These are phyloP conservation scores for Basipetospora chlamydospora DNA, from an alignment of 2,329 filamentous ascomycete genomes.

Conservation along the genomic window DNA sequence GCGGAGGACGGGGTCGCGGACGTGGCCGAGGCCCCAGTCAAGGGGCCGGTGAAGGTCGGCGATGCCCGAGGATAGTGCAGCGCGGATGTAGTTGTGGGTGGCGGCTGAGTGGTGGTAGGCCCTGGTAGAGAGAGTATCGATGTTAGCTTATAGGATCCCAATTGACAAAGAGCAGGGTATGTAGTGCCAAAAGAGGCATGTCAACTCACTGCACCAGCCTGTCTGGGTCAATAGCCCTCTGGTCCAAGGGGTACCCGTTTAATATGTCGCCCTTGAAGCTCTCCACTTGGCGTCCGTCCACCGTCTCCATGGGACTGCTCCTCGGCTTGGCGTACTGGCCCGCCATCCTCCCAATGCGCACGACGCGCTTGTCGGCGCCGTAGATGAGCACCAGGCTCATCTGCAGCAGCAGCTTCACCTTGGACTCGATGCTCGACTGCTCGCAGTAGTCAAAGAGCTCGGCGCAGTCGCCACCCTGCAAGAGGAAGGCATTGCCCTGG, in stretches of 20 bases:
- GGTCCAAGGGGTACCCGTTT: conserved; percentile 69
- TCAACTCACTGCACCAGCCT: conserved; percentile 59
- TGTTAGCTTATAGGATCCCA: conserved; percentile 8
- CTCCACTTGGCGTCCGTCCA: conserved; percentile 67
- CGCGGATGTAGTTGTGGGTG: conserved; percentile 84
- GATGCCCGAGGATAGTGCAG: conserved; percentile 71
- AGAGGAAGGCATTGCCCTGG: conserved; percentile 75
- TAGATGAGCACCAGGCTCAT: conserved; percentile 95
- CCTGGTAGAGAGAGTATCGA: conserved; percentile 20
- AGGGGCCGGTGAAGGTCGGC: conserved; percentile 87
- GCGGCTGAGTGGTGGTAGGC: conserved; percentile 94
- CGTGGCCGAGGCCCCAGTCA: conserved; percentile 89
- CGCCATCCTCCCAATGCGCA: conserved; percentile 89
- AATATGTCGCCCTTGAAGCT: conserved; percentile 93
- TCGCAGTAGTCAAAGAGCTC: conserved; percentile 96
- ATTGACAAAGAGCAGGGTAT: no score
- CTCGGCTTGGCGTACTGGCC: conserved; percentile 96
- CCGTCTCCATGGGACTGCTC: conserved; percentile 71
- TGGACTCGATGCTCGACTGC: conserved; percentile 77
- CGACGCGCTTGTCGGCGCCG: conserved; percentile 67
- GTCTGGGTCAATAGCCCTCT: conserved; percentile 66
- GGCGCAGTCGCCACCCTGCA: conserved; percentile 94
- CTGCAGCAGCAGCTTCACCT: conserved; percentile 91
- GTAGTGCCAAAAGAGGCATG: no score
- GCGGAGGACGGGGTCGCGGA: conserved; percentile 69